Evolutionary conservation across 805 yeast species (phyloP), one percentile per base, ranked within the genome.

Genomic region (Kazachstania taianensis): DNA sequence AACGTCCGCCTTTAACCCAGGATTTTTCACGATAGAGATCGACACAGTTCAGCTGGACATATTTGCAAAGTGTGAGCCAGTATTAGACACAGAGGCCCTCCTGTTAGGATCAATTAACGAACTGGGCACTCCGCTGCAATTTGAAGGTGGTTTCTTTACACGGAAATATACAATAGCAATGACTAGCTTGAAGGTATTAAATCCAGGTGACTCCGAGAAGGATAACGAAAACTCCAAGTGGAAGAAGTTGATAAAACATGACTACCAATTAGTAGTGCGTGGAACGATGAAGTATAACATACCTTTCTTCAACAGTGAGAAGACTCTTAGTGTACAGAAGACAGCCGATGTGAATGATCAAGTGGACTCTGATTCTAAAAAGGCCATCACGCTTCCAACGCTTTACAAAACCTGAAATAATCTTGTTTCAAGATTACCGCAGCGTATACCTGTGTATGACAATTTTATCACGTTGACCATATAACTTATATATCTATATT

Each of bases 1-100:
- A 2, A 73, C 85, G 16, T 80, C 75, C 40, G 94, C 94, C 0
- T 73, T 78, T 48, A 89, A 89, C 54, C 96, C 96, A 0, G 95
- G 96, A 0, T 71, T 87, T 59, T 66, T 86, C 44, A 67, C 81
- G 2, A 73, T 86, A 5, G 61, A 65, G 2, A 66, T 87, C 2
- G 63, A 66, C 28, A 73, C 75, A 10, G 78, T 79, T 7, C 89
- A 83, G 45, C 57, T 89, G 28, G 96, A 89, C 54, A 66, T 89
- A 2, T 89, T 89, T 64, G 96, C 89, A 2, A 78, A 76, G 47
- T 73, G 82, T 32, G 26, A 26, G 20, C 25, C 14, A 2, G 25
- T 33, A 29, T 22, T 27, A 19, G 10, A 43, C 41, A 63, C 66
- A 6, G 78, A 79, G 45, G 86, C 95, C 0, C 75, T 87, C 9